Conservation (phyloP, 225 moss, liverwort and hornwort species). For the Antitrichia curtipendula region DNA sequence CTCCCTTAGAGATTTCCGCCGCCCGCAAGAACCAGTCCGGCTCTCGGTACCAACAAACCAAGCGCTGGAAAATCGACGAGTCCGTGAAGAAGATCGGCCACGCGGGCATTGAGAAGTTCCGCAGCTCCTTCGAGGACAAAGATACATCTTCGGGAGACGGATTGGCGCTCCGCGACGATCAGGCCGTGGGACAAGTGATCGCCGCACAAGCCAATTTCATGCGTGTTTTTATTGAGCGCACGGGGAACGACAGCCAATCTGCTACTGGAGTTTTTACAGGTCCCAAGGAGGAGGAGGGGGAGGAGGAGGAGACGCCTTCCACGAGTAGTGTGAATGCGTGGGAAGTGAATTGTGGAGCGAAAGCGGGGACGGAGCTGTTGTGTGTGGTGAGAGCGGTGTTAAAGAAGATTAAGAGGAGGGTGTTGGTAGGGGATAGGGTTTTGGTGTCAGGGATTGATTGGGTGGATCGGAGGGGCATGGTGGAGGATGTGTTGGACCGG, state of each 20-base stretch:
- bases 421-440: slow-evolving; percentile 86
- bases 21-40: slow-evolving; percentile 47
- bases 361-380: slow-evolving; percentile 52
- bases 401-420: slow-evolving; percentile 90
- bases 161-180: slow-evolving; percentile 29
- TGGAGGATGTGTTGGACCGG: slow-evolving; percentile 84
- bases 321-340: slow-evolving; percentile 21
- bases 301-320: background rate
- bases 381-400: slow-evolving; percentile 81
- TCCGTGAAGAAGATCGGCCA: slow-evolving; percentile 47
- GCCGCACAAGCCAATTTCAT: slow-evolving; percentile 63
- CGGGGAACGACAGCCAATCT: background rate
- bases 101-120: slow-evolving; percentile 40
- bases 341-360: slow-evolving; percentile 31
- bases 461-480: slow-evolving; percentile 83
- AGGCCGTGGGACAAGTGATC: slow-evolving; percentile 50
- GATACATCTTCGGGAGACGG: slow-evolving; percentile 3
- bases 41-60: slow-evolving; percentile 34
- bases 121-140: slow-evolving; percentile 27
- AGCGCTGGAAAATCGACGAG: slow-evolving; percentile 52
- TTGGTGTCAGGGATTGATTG: slow-evolving; percentile 81
- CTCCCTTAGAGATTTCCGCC: background rate
- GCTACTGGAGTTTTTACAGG: background rate
- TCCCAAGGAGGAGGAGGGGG: background rate
- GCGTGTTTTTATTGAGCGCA: slow-evolving; percentile 47